phyloP scores from a whole-genome alignment of 345 rosid species.

The Gossypium rotundifolium region DNA sequence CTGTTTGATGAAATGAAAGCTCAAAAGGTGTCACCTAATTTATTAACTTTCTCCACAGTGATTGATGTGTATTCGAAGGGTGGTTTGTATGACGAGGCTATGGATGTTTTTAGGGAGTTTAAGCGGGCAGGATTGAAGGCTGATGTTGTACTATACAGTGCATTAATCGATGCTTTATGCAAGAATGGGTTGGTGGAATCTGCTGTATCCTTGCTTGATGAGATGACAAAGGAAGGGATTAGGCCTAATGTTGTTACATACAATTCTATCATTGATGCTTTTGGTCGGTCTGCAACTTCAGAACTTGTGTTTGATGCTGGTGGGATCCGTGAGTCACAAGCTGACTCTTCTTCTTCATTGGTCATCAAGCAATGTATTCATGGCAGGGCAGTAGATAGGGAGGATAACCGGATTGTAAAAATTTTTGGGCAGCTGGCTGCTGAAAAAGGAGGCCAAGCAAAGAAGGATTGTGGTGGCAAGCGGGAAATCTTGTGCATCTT shows the following conservation, averaged over 20 bases:
- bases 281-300: slow-evolving; percentile 48
- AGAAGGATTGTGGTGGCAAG: slow-evolving; percentile 40
- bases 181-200: slow-evolving; percentile 78
- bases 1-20: slow-evolving; percentile 70
- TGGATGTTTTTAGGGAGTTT: slow-evolving; percentile 68
- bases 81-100: slow-evolving; percentile 74
- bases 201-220: slow-evolving; percentile 80
- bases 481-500: slow-evolving; percentile 75
- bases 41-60: slow-evolving; percentile 77
- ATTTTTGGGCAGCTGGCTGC: slow-evolving; percentile 63
- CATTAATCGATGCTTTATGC: slow-evolving; percentile 85
- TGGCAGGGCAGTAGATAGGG: slow-evolving; percentile 19
- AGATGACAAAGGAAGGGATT: slow-evolving; percentile 86
- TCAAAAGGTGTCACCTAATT: slow-evolving; percentile 49
- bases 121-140: slow-evolving; percentile 61
- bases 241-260: slow-evolving; percentile 87
- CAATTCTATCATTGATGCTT: slow-evolving; percentile 86
- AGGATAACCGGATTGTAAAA: slow-evolving; percentile 46
- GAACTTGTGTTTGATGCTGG: slow-evolving; percentile 32
- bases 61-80: slow-evolving; percentile 88
- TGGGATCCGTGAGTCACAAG: slow-evolving; percentile 18
- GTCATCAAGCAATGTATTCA: slow-evolving; percentile 12
- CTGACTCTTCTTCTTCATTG: slow-evolving; percentile 23
- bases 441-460: slow-evolving; percentile 44
- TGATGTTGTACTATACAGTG: slow-evolving; percentile 92